phyloP scores from a whole-genome alignment of 2,329 filamentous ascomycete species.

The Clonostachys sp. region DNA sequence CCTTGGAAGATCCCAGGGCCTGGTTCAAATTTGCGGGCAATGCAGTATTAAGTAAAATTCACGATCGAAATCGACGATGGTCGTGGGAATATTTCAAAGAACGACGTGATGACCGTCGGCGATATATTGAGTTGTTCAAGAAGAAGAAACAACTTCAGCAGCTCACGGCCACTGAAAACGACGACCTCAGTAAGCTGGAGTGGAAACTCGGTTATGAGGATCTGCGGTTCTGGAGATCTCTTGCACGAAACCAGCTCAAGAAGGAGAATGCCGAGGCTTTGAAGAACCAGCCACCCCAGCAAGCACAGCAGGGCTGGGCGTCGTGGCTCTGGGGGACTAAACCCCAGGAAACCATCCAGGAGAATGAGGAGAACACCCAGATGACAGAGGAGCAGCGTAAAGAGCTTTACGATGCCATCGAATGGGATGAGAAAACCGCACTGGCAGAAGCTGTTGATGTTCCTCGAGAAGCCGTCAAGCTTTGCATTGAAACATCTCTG shows the following conservation, averaged over 20 bases:
- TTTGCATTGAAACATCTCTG: slow-evolving; percentile 90
- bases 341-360: slow-evolving; percentile 54
- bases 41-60: slow-evolving; percentile 87
- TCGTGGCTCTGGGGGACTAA: slow-evolving; percentile 90
- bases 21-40: slow-evolving; percentile 92
- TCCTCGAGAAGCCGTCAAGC: slow-evolving; percentile 85
- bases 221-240: slow-evolving; percentile 91
- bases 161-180: slow-evolving; percentile 63
- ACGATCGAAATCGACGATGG: slow-evolving; percentile 89
- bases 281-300: slow-evolving; percentile 50
- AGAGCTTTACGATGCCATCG: slow-evolving; percentile 94
- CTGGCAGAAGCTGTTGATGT: slow-evolving; percentile 84
- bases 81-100: slow-evolving; percentile 96
- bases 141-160: slow-evolving; percentile 78
- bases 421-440: slow-evolving; percentile 95
- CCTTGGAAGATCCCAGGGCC: slow-evolving; percentile 85
- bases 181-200: slow-evolving; percentile 73
- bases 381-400: slow-evolving; percentile 96
- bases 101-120: slow-evolving; percentile 79
- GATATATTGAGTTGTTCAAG: slow-evolving; percentile 94
- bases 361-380: slow-evolving; percentile 65
- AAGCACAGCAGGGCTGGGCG: slow-evolving; percentile 80
- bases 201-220: slow-evolving; percentile 91
- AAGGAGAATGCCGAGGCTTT: slow-evolving; percentile 93
- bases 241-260: slow-evolving; percentile 88